These are phyloP conservation scores for Volvox carteri DNA, from an alignment of 163 green algal species.

Conservation along the genomic window DNA sequence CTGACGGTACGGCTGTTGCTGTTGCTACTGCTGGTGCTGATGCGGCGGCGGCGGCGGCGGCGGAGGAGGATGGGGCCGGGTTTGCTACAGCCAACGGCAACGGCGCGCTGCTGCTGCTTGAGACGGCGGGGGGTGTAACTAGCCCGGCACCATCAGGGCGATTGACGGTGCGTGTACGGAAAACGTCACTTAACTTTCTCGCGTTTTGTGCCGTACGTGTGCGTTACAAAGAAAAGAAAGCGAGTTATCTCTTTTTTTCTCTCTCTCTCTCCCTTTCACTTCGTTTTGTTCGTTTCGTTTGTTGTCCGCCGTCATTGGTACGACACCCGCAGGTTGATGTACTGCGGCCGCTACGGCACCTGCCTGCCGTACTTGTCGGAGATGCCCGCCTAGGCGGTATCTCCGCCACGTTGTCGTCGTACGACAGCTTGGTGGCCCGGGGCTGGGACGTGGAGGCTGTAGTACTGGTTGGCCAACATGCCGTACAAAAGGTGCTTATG, in stretches of 20 bases:
- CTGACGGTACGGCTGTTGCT: no score
- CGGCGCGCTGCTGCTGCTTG: constrained; percentile 77
- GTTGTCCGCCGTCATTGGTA: no score
- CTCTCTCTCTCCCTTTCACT: no score
- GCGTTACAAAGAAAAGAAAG: no score
- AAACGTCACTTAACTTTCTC: no score
- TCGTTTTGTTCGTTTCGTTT: no score
- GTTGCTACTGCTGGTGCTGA: not conserved
- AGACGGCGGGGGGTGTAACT: constrained; percentile 94
- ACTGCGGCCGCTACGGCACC: constrained; percentile 82
- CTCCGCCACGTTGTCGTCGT: constrained; percentile 87
- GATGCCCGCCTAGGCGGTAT: constrained; percentile 94
- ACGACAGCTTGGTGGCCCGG: constrained; percentile 83
- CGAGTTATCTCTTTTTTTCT: no score
- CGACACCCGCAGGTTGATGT: constrained; percentile 90
- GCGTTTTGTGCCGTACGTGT: no score
- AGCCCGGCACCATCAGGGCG: constrained; percentile 89
- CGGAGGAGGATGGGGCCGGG: no score
- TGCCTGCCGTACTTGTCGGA: constrained; percentile 92
- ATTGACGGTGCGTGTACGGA: constrained; percentile 79
- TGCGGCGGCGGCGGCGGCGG: no score
- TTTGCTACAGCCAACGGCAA: not conserved
- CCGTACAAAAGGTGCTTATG: not conserved
- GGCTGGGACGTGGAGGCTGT: constrained; percentile 88
- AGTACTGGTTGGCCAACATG: constrained; percentile 74